Evolutionary conservation across 2,329 filamentous ascomycete genomes (phyloP), one percentile per base, ranked within the genome.

Genomic region (Nothomitra cinnamomea): DNA sequence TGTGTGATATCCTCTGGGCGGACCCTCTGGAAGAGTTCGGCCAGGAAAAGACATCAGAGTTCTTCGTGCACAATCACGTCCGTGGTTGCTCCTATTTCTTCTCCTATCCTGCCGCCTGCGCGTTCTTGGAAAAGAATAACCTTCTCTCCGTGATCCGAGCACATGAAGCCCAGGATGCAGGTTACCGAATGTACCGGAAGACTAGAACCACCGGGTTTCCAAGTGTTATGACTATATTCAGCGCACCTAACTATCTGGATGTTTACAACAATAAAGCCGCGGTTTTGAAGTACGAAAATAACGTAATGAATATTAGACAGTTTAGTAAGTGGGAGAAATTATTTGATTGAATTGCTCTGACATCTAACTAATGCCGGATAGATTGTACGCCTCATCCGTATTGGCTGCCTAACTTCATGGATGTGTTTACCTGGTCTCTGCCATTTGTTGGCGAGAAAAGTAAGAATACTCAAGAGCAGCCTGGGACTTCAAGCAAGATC

Each of bases 201-300:
- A 98, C 92, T 24, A 80, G 90, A 58, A 96, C 92, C 1, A 98
- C 92, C 19, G 92, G 92, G 1, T 98, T 98, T 72, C 92, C 92
- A 21, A 95, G 89, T 71, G 92, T 98, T 58, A 98, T 98, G 92
- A 98, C 92, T 61, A 98, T 98, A 63, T 98, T 98, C 76, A 96
- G 90, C 45, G 92, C 92, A 1, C 92, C 92, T 38, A 98, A 98
- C 70, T 98, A 98, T 66, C 80, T 98, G 58, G 92, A 98, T 64
- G 89, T 98, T 38, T 98, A 98, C 72, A 98, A 98, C 80, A 98
- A 98, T 77, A 98, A 98, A 75, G 92, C 92, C 1, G 92, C 92
- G 0, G 92, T 98, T 41, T 75, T 98, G 63, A 98, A 98, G 72
- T 98, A 98, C 67, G 92, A 98, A 72, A 98, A 98, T 71, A 98